Conservation (phyloP, 371 early-diverging fungal species). For the Catenaria anguillulae region DNA sequence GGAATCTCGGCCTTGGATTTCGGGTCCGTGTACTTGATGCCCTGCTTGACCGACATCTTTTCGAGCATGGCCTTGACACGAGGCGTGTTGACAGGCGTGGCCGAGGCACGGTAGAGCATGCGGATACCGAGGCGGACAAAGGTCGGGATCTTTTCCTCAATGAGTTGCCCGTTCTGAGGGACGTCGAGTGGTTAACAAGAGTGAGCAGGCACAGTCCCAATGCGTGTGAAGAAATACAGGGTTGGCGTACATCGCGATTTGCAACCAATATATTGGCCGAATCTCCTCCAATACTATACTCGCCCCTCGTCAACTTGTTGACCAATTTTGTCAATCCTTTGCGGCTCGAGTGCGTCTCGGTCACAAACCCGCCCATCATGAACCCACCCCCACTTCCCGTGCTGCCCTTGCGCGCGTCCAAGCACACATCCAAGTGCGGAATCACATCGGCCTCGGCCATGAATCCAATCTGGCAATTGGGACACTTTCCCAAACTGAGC, state of each 20-base stretch:
- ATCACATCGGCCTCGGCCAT: background rate
- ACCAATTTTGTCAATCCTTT: conserved; percentile 69
- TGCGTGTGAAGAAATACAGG: no score
- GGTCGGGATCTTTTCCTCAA: conserved; percentile 70
- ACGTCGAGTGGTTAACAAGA: no score
- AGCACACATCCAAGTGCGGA: background rate
- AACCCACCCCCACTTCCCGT: no score
- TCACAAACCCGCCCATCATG: conserved; percentile 60
- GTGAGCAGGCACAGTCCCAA: no score
- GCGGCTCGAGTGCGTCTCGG: conserved; percentile 56
- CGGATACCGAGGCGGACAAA: conserved; percentile 74
- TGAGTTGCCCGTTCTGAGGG: conserved; percentile 51
- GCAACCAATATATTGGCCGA: conserved; percentile 66
- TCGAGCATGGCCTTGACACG: conserved; percentile 36
- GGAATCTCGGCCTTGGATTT: conserved; percentile 36
- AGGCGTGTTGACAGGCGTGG: conserved; percentile 20
- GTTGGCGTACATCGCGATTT: conserved; percentile 46
- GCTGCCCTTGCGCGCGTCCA: no score
- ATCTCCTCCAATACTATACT: conserved; percentile 50
- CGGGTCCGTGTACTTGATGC: conserved; percentile 35
- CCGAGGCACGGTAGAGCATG: conserved; percentile 34
- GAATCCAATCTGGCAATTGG: background rate
- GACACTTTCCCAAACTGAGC: background rate
- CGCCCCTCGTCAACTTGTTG: conserved; percentile 56
- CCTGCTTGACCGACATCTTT: conserved; percentile 55